Percentiles rank a stretch among this genome's conserved stretches.
Evolutionary conservation across 768 basidiomycete genomes (phyloP).

Genomic region (Hericium rajendrae): DNA sequence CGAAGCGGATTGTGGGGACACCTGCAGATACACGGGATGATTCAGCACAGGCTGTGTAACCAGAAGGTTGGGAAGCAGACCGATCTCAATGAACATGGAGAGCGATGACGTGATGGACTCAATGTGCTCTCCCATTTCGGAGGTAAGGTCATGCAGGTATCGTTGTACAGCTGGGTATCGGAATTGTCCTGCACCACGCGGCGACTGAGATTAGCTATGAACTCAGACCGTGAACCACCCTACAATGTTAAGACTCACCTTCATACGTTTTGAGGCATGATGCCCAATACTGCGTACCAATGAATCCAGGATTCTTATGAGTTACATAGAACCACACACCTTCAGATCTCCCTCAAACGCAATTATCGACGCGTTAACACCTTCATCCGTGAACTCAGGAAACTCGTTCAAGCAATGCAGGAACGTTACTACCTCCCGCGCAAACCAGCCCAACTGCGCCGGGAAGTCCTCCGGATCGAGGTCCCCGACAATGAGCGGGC

Average conservation of each 20-base stretch:
- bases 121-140: conserved; percentile 68
- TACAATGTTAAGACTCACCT: conserved; percentile 26
- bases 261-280: conserved; percentile 58
- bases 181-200: conserved; percentile 45
- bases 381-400: conserved; percentile 69
- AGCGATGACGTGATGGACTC: conserved; percentile 59
- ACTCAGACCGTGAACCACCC: neutral
- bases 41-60: neutral
- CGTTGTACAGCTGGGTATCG: conserved; percentile 61
- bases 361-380: conserved; percentile 54
- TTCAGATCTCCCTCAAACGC: conserved; percentile 64
- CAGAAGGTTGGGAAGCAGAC: conserved; percentile 27
- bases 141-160: conserved; percentile 64
- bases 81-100: conserved; percentile 70
- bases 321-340: conserved; percentile 25
- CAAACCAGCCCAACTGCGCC: conserved; percentile 49
- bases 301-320: conserved; percentile 2
- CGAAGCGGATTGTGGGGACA: conserved; percentile 68
- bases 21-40: conserved; percentile 27
- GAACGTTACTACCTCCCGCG: conserved; percentile 60
- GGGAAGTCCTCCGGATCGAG: conserved; percentile 62
- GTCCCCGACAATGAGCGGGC: conserved; percentile 44
- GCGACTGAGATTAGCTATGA: neutral
- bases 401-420: conserved; percentile 67
- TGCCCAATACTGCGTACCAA: conserved; percentile 51